These are phyloP conservation scores for Sclerotinia borealis DNA, from an alignment of 2,329 filamentous ascomycete genomes.

Conservation along the genomic window DNA sequence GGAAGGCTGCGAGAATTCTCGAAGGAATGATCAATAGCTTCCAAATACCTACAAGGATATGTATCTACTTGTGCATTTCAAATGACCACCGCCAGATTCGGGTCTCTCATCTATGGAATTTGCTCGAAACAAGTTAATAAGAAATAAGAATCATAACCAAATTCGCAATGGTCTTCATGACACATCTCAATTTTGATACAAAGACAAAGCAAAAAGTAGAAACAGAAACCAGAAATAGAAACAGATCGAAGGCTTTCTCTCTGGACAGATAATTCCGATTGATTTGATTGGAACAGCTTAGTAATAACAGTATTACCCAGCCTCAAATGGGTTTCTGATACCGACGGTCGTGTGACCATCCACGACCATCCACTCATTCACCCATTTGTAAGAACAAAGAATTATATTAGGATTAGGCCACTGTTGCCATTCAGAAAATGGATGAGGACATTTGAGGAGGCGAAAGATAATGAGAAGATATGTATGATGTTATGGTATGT, in stretches of 20 bases:
- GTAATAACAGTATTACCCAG: not conserved
- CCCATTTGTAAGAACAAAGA: not conserved
- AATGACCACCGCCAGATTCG: no score
- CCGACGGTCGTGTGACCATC: not conserved
- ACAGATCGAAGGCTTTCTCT: no score
- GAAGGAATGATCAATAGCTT: not conserved
- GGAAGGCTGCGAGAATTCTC: not conserved
- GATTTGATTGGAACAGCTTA: not conserved
- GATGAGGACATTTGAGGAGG: not conserved
- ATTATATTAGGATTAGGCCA: not conserved
- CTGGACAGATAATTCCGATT: not conserved
- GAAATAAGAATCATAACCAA: not conserved
- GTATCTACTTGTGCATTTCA: no score
- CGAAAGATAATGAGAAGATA: no score
- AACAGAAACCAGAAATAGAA: no score
- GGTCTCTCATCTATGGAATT: not conserved
- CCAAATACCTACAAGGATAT: not conserved
- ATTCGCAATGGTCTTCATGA: constrained; percentile 1
- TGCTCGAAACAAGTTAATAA: not conserved
- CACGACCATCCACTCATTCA: no score
- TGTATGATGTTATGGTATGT: no score
- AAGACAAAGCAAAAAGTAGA: not conserved
- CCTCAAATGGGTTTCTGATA: not conserved
- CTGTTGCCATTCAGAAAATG: not conserved
- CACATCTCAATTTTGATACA: constrained; percentile 1